Base-by-base conservation (phyloP, 305 asterid species). In the Solanum aculeatissimum region DNA sequence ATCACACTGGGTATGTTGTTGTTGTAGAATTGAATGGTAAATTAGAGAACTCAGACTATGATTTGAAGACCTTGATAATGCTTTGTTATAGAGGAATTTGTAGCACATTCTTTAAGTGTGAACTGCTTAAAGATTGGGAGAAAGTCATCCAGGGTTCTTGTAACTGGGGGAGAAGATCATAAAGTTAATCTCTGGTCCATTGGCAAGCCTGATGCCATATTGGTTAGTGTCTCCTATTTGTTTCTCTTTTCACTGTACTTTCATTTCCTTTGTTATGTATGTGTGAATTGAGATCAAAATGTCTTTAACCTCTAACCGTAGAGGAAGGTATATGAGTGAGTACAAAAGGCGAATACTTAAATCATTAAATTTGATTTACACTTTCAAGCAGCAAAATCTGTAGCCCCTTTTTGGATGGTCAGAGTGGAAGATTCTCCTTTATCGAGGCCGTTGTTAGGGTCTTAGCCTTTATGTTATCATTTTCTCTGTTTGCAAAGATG, bases 111-210 rank as follows among this genome's bases (percentile, higher is more conserved):
- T 68, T 92, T 86, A 89, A 94, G 95, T 87, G 99, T 97, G 27
- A 97, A 97, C 91, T 95, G 99, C 92, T 91, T 97, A 82, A 97
- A 97, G 92, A 95, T 97, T 72, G 99, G 99, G 88, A 91, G 98
- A 88, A 95, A 93, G 87, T 93, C 98, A 57, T 94, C 98, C 77
- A 89, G 99, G 92, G 97, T 97, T 91, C 98, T 97, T 86, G 96
- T 97, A 85, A 97, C 99, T 21, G 99, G 99, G 81, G 99, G 99
- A 83, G 99, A 97, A 93, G 99, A 97, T 92, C 98, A 97, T 85
- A 95, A 95, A 89, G 99, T 97, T 89, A 97, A 97, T 84, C 97
- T 95, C 16, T 97, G 99, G 99, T 94, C 99, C 86, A 97, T 97
- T 86, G 98, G 99, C 87, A 97, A 97, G 95, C 99, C 99, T 77